phyloP scores from a whole-genome alignment of 2,329 filamentous ascomycete species.

The Fusarium pseudoanthophilum region DNA sequence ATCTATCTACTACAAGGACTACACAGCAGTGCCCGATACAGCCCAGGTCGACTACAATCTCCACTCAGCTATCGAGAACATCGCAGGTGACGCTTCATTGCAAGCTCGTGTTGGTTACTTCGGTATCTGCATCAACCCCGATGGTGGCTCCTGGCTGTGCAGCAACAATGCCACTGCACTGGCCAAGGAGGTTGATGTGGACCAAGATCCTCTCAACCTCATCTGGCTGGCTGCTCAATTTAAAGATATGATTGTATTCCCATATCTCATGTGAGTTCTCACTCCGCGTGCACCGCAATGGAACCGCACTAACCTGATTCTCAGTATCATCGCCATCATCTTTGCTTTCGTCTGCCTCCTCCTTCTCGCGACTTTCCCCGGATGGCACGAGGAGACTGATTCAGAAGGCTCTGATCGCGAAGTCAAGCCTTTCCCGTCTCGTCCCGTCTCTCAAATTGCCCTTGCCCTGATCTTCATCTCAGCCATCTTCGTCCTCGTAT shows the following conservation, averaged over 20 bases:
- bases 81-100: conserved; percentile 84
- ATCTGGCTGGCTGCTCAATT: conserved; percentile 98
- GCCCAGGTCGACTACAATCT: conserved; percentile 92
- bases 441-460: conserved; percentile 91
- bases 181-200: conserved; percentile 86
- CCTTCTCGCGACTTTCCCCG: conserved; percentile 94
- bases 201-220: conserved; percentile 95
- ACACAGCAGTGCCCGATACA: conserved; percentile 82
- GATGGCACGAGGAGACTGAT: conserved; percentile 94
- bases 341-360: conserved; percentile 97
- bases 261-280: conserved; percentile 85
- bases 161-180: conserved; percentile 96
- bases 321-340: conserved; percentile 94
- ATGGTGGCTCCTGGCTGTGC: conserved; percentile 92
- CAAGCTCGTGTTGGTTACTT: conserved; percentile 97
- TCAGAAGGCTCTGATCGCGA: conserved; percentile 84
- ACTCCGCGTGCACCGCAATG: not conserved
- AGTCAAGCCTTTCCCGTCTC: conserved; percentile 92
- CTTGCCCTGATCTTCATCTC: conserved; percentile 90
- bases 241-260: conserved; percentile 98
- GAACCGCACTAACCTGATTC: not conserved
- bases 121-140: conserved; percentile 93
- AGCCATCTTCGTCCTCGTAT: conserved; percentile 78
- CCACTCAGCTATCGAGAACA: conserved; percentile 85
- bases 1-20: conserved; percentile 94